Base-by-base conservation (phyloP, 208 protist species). In the Crithidia mellificae region DNA sequence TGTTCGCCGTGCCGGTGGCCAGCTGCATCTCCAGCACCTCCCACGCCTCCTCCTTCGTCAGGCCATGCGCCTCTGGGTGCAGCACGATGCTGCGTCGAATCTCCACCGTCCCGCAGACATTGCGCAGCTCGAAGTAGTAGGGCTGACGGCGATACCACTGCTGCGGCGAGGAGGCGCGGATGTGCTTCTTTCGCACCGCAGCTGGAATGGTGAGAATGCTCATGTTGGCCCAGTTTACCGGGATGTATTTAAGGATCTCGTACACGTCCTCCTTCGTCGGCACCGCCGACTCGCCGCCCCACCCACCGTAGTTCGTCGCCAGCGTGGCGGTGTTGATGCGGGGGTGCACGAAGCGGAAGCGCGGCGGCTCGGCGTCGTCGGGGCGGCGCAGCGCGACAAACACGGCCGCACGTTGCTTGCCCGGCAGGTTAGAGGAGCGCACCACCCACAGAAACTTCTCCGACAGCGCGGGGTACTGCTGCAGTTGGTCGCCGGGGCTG, bases 111-210 rank as follows among this genome's bases (percentile, higher is more conserved):
- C 84, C 82, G 50, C 65, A 70, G 55, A 92, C 72, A 64, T 85
- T 75, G 38, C 90, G 85, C 63, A 95, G 51, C 71, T 95, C 87
- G 73, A 95, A 95, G 72, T 93, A 92, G 62, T 77, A 87, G 3
- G 90, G 90, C 63, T 95, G 90, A 8, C 87, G 84, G 12, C 87
- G 85, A 66, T 92, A 89, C 90, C 90, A 95, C 74, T 77, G 61
- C 47, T 87, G 64, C 29, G 74, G 36, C 36, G 80, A 83, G 27
- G 68, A 43, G 24, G 58, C 75, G n/a, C 90, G 87, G 29, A 95
- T 88, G 65, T 92, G 90, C 53, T 52, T 57, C 62, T 78, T 78
- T 29, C 74, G 66, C 39, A 92, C 63, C 15, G 76, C 80, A 5
- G 74, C 34, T 2, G 90, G 90, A 52, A 95, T 79, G 49, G 68